Conservation (phyloP, 2,329 filamentous ascomycete species). For the Golovinomyces cichoracearum region DNA sequence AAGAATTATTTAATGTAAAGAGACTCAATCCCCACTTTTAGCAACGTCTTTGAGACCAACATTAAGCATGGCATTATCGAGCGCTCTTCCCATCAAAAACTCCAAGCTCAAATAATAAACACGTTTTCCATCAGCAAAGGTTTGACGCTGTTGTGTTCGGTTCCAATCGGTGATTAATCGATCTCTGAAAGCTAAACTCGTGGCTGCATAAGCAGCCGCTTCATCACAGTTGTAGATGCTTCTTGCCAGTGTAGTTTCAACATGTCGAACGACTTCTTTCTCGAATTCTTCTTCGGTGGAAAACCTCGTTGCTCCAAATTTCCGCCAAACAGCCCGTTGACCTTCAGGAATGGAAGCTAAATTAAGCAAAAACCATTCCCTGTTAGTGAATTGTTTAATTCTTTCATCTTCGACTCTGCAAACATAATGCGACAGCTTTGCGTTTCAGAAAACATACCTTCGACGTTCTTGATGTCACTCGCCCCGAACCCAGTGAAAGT, state of each 20-base stretch:
- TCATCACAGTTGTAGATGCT: conserved; percentile 98
- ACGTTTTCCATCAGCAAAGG: conserved; percentile 68
- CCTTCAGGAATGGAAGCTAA: conserved; percentile 60
- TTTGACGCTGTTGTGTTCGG: conserved; percentile 89
- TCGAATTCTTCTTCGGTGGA: conserved; percentile 59
- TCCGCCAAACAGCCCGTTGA: conserved; percentile 56
- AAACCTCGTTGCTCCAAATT: conserved; percentile 40
- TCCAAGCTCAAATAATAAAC: conserved; percentile 95
- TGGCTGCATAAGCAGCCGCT: conserved; percentile 68
- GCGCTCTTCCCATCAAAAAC: conserved; percentile 84
- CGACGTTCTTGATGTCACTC: conserved; percentile 74
- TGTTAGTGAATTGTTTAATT: too few relatives aligned
- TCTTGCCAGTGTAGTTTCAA: conserved; percentile 85
- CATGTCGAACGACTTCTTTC: conserved; percentile 68
- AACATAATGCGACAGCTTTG: too few relatives aligned
- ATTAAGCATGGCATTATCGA: conserved; percentile 98
- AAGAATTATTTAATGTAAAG: background rate
- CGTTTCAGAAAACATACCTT: conserved; percentile 43
- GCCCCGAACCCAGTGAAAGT: conserved; percentile 88
- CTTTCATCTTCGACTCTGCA: too few relatives aligned
- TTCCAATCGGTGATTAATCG: conserved; percentile 91
- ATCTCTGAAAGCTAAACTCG: conserved; percentile 76
- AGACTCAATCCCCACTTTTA: conserved; percentile 28
- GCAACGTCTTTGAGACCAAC: conserved; percentile 67
- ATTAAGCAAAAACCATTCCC: background rate